Conservation (phyloP, 2,329 filamentous ascomycete genomes). For the Penicillium griseofulvum region DNA sequence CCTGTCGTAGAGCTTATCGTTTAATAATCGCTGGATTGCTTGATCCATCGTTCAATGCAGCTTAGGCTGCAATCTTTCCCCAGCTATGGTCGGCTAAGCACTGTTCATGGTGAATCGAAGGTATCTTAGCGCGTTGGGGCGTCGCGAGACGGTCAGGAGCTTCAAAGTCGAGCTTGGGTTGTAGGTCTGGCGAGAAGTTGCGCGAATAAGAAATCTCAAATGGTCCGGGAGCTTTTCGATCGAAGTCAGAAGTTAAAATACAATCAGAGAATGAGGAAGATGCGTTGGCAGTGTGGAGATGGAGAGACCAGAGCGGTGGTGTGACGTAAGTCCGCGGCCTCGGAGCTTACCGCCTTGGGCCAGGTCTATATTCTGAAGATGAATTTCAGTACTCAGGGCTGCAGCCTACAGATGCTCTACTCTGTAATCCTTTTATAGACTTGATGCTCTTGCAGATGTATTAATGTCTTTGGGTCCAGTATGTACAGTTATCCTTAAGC, state of each 20-base stretch:
- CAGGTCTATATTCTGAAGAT: neutral
- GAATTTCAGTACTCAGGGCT: neutral
- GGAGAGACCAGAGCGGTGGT: slow-evolving; percentile 5
- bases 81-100: slow-evolving; percentile 2
- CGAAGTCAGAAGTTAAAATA: neutral
- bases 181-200: neutral
- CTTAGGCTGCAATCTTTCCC: slow-evolving; percentile 1
- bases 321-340: slow-evolving; percentile 7
- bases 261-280: neutral
- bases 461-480: neutral
- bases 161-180: neutral
- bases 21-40: slow-evolving; percentile 83
- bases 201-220: neutral
- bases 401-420: neutral
- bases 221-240: neutral
- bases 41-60: slow-evolving; percentile 66
- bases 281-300: slow-evolving; percentile 13
- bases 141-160: slow-evolving; percentile 2
- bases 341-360: neutral
- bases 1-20: slow-evolving; percentile 98
- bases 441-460: neutral
- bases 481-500: neutral
- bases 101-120: slow-evolving; percentile 6
- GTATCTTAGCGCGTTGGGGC: neutral
- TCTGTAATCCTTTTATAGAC: neutral